Conservation (phyloP, 768 basidiomycete species). For the Filobasidium floriforme region DNA sequence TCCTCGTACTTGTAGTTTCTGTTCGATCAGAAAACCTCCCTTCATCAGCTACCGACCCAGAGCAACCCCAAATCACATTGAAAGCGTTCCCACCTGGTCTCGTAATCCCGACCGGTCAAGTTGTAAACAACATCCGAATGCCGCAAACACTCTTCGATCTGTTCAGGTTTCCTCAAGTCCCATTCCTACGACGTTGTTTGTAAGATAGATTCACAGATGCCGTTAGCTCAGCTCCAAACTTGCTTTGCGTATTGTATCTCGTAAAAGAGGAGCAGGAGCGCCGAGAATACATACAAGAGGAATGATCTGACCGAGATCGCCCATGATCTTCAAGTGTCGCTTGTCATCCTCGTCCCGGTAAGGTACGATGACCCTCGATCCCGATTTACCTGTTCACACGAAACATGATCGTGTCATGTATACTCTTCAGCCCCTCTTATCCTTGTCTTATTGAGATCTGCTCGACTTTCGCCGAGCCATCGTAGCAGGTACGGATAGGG, state of each 20-base stretch:
- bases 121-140: slow-evolving; percentile 97
- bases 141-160: slow-evolving; percentile 85
- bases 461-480: too few relatives aligned
- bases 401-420: too few relatives aligned
- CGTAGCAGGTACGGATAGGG: too few relatives aligned
- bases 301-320: slow-evolving; percentile 93
- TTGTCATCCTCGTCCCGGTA: slow-evolving; percentile 93
- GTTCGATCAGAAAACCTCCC: not conserved
- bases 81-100: slow-evolving; percentile 66
- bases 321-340: slow-evolving; percentile 81
- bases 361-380: slow-evolving; percentile 87
- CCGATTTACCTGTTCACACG: slow-evolving; percentile 52
- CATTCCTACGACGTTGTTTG: slow-evolving; percentile 61
- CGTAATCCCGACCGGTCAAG: slow-evolving; percentile 84
- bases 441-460: too few relatives aligned
- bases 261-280: not conserved
- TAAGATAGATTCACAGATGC: not conserved
- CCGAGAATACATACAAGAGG: slow-evolving; percentile 63
- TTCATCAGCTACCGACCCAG: not conserved
- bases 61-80: slow-evolving; percentile 18
- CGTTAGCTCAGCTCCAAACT: not conserved
- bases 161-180: slow-evolving; percentile 81
- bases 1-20: slow-evolving; percentile 83
- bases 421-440: too few relatives aligned
- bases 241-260: too few relatives aligned